A percentile compares a stretch with the other conserved stretches of the same genome.
These are phyloP conservation scores for Papiliotrema terrestris DNA, from an alignment of 1,284 basidiomycete genomes.

Conservation along the genomic window DNA sequence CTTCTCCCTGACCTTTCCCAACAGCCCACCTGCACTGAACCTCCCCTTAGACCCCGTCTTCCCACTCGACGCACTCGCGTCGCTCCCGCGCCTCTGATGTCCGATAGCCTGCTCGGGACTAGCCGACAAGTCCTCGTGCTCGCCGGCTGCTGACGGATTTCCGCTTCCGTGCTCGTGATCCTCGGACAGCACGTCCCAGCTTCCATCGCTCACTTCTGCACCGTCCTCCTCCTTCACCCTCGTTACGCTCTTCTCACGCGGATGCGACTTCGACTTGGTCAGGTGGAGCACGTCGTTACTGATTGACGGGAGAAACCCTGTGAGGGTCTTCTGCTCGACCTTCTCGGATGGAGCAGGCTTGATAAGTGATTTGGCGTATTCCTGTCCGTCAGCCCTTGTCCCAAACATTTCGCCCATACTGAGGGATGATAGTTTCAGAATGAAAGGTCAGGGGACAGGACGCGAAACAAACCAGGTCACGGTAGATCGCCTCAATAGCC, in stretches of 20 bases:
- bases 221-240: background rate
- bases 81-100: background rate
- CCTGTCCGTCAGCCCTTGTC: slow-evolving; percentile 39
- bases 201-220: background rate
- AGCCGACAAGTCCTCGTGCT: background rate
- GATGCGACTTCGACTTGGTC: background rate
- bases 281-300: background rate
- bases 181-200: slow-evolving; percentile 2
- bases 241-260: background rate
- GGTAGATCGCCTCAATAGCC: slow-evolving; percentile 87
- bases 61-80: background rate
- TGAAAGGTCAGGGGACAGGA: no score
- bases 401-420: no score
- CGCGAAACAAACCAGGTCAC: slow-evolving; percentile 59
- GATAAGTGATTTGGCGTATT: slow-evolving; percentile 77
- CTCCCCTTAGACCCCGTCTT: no score
- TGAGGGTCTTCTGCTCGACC: background rate
- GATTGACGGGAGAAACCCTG: no score
- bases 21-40: background rate
- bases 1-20: background rate
- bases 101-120: background rate
- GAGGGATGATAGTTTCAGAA: no score
- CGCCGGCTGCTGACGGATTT: background rate
- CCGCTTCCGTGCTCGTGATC: background rate
- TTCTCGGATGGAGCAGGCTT: slow-evolving; percentile 51